Base-by-base conservation (phyloP, 768 basidiomycete species). In the Phylloporus arenicola region DNA sequence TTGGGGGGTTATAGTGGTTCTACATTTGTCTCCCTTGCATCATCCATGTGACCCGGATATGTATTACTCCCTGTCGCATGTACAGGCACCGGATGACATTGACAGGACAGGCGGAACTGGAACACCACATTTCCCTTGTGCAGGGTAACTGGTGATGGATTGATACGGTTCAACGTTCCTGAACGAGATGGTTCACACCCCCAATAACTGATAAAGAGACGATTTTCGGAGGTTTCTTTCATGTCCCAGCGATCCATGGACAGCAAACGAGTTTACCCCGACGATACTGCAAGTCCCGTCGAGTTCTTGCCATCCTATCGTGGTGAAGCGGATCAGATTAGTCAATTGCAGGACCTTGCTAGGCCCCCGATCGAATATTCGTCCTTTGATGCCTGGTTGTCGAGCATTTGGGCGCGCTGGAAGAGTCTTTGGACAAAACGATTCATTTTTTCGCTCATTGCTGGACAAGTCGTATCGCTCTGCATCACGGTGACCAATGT, bases 401-500 rank as follows among this genome's bases (percentile, higher is more conserved):
- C 27, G 31, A 90, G 84, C 56, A 61, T 82, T 35, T 75, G 72
- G 57, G 68, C 68, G 12, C 77, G 89, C 33, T 86, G 86, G 74
- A 76, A 67, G 59, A 89, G 88, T 60, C 57, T 92, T 4, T 92
- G 88, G 87, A 90, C 89, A 9, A 75, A 72, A 47, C 79, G 82
- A 11, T 91, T 92, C 67, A 64, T 80, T 9, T 71, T 87, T 27
- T 79, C 84, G 19, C 64, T 92, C 31, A 47, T 91, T 24, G 82
- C 86, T 3, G 91, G 91, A 12, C 91, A 93, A 65, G 65, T 92
- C 27, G 83, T 92, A 30, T 91, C 90, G 45, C 64, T 92, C 45
- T 92, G 91, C 64, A 92, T 93, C 50, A 92, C 89, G 13, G 88
- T 86, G 66, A 93, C 90, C 47, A 92, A 85, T 61, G 84, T 92